These are phyloP conservation scores for Benincasa hispida DNA, from an alignment of 306 rosid species.

Conservation along the genomic window DNA sequence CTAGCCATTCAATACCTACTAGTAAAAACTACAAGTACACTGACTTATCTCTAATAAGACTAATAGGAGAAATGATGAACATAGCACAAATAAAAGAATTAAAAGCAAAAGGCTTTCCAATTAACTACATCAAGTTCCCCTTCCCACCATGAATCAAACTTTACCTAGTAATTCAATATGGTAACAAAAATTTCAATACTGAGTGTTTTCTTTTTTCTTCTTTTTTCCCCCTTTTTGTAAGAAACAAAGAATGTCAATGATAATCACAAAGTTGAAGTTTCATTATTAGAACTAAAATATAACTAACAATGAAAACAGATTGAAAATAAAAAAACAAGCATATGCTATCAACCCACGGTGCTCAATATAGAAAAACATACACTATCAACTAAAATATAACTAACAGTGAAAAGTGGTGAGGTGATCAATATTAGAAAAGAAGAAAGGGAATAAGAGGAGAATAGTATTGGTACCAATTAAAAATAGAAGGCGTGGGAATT, in stretches of 20 bases:
- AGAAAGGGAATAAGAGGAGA: no score
- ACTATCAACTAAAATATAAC: no score
- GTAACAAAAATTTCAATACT: no score
- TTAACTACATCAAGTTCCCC: background rate
- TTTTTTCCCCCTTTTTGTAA: background rate
- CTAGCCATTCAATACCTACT: background rate
- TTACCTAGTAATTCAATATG: no score
- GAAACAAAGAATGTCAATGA: slow-evolving; percentile 18
- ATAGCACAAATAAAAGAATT: background rate
- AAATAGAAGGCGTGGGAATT: no score
- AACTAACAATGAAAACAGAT: no score
- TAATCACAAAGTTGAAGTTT: slow-evolving; percentile 7
- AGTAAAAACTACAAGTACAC: background rate
- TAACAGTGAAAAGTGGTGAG: no score
- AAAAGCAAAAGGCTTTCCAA: background rate
- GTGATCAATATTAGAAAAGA: no score
- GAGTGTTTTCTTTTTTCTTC: background rate
- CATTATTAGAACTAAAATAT: slow-evolving; percentile 30
- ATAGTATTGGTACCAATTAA: no score
- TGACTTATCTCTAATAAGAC: background rate
- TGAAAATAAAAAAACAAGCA: slow-evolving; percentile 83
- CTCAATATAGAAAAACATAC: no score
- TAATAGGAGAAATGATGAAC: background rate
- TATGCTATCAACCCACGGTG: slow-evolving; percentile 88
- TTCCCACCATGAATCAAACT: background rate